These are phyloP conservation scores for Claviceps digitariae DNA, from an alignment of 2,329 filamentous ascomycete species.

Conservation along the genomic window DNA sequence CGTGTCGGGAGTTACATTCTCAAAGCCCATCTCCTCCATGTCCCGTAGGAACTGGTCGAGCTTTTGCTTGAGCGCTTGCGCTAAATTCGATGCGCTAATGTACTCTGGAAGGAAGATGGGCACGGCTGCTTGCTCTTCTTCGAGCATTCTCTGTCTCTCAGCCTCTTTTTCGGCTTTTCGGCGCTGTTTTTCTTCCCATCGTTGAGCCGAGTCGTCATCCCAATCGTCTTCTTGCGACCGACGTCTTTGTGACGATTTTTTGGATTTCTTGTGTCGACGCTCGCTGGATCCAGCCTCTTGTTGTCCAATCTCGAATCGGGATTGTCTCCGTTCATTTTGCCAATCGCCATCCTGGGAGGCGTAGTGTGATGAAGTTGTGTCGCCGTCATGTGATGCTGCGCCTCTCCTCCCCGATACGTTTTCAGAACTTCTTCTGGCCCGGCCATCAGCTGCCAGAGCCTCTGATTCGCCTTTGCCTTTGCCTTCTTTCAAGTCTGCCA, in stretches of 20 bases:
- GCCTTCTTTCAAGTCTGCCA: slow-evolving; percentile 6
- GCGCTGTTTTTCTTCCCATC: slow-evolving; percentile 25
- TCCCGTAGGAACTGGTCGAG: slow-evolving; percentile 59
- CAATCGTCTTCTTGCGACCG: slow-evolving; percentile 20
- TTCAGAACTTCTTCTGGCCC: neutral
- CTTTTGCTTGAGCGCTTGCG: slow-evolving; percentile 58
- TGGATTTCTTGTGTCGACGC: slow-evolving; percentile 13
- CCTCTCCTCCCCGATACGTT: neutral
- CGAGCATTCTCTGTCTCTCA: slow-evolving; percentile 25
- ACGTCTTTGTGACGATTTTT: slow-evolving; percentile 10
- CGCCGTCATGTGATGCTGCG: neutral
- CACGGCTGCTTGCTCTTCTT: slow-evolving; percentile 32
- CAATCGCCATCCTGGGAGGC: neutral
- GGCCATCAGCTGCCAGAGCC: neutral
- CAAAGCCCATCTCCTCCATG: slow-evolving; percentile 77
- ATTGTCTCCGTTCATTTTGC: slow-evolving; percentile 14
- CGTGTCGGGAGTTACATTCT: slow-evolving; percentile 68
- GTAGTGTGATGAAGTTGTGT: neutral
- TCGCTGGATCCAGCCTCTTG: slow-evolving; percentile 9
- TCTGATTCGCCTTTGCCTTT: slow-evolving; percentile 1
- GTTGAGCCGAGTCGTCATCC: slow-evolving; percentile 24
- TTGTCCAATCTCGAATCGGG: slow-evolving; percentile 18
- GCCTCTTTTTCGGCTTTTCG: slow-evolving; percentile 30
- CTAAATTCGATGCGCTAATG: slow-evolving; percentile 76
- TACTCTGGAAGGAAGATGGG: slow-evolving; percentile 74